Conservation (phyloP, 2,329 filamentous ascomycete genomes). For the Cadophora luteo-olivacea region DNA sequence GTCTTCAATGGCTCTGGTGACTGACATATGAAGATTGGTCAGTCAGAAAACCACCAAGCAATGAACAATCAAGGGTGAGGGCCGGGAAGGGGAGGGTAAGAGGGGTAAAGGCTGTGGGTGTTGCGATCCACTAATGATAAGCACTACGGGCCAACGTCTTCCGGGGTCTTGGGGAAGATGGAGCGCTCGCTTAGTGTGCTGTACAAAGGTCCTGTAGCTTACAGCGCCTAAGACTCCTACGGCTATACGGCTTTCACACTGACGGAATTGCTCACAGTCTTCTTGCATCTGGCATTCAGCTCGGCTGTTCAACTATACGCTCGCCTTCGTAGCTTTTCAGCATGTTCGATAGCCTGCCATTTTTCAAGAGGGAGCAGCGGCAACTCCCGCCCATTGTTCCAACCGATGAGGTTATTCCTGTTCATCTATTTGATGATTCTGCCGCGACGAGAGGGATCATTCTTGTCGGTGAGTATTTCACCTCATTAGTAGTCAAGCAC, state of each 20-base stretch:
- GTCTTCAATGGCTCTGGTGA: not conserved
- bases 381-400: not conserved
- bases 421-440: constrained; percentile 10
- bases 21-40: not conserved
- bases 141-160: not conserved
- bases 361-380: constrained; percentile 1
- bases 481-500: too few relatives aligned
- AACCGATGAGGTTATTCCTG: constrained; percentile 9
- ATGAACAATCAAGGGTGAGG: not conserved
- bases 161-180: not conserved
- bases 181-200: not conserved
- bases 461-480: not conserved
- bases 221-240: too few relatives aligned
- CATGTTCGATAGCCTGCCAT: not conserved
- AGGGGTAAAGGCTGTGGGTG: not conserved
- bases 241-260: too few relatives aligned
- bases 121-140: not conserved
- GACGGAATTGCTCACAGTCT: too few relatives aligned
- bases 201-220: too few relatives aligned
- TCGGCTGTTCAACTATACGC: not conserved
- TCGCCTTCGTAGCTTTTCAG: not conserved
- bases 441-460: constrained; percentile 1
- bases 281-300: not conserved
- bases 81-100: not conserved
- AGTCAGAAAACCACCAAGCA: not conserved